phyloP scores from a whole-genome alignment of 176 grass and related monocot species.

The Aegilops bicornis region DNA sequence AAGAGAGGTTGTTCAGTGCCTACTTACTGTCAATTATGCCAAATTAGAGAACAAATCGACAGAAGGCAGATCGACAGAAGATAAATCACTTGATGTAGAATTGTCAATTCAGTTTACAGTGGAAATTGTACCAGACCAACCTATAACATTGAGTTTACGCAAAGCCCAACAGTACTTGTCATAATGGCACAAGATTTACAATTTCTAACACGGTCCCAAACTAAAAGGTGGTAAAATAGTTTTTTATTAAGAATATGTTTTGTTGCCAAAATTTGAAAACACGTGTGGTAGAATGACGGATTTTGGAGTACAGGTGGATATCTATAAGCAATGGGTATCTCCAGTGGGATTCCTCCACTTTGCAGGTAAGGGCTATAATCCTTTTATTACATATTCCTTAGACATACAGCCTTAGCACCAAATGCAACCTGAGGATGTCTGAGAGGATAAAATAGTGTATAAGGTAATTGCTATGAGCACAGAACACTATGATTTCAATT shows the following conservation, averaged over 20 bases:
- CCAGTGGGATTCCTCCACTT: neutral
- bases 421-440: neutral
- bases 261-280: neutral
- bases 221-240: neutral
- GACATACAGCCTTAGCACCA: neutral
- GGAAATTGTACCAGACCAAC: neutral
- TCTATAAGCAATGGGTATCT: neutral
- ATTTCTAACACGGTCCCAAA: neutral
- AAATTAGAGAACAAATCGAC: constrained; percentile 23
- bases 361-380: neutral
- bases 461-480: neutral
- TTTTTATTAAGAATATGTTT: too few relatives aligned
- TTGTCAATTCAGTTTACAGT: constrained; percentile 17
- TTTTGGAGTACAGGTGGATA: neutral
- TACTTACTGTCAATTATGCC: neutral
- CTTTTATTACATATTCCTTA: neutral
- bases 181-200: neutral
- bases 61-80: constrained; percentile 8
- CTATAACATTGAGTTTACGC: neutral
- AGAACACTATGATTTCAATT: neutral
- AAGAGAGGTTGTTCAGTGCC: neutral
- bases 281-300: neutral
- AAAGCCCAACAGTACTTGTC: neutral
- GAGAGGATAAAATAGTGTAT: neutral
- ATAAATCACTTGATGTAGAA: neutral